Base-by-base conservation (phyloP, 1,284 basidiomycete species). In the Singerocomus rubriflavus region DNA sequence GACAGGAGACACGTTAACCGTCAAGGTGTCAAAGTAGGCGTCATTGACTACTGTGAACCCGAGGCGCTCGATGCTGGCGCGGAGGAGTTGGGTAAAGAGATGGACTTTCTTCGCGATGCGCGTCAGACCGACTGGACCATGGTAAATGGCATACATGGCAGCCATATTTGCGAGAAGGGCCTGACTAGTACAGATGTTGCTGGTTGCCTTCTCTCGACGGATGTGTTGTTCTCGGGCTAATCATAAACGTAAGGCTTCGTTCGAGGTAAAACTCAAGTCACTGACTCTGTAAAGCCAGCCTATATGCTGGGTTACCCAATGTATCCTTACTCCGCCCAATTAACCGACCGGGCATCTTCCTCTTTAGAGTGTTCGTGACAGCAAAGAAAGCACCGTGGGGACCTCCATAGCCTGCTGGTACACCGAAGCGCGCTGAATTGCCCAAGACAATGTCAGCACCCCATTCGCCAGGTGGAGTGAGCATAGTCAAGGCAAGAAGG, bases 401-500 rank as follows among this genome's bases (percentile, higher is more conserved):
- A 21, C 93, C 93, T 55, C 93, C 93, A 66, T 93, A 95, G 29
- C 93, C 93, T 46, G 83, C 80, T 29, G 93, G 91, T 27, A 95
- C 92, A 67, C 96, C 96, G 64, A 99, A 99, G 37, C 96, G 85
- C 39, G 91, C 95, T 33, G 93, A 91, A 69, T 96, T 98, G 37
- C 96, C 96, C 47, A 96, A 77, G 4, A 94, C 95, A 57, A 99
- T 87, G 70, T 99, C 96, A 32, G 94, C 95, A 44, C 96, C 96
- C 93, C 96, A 98, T 76, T 98, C 96, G 51, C 96, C 96, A 11
- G 96, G 96, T 25, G 96, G 93, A 66, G 91, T 93, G 61, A 99
- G 79, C 80, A 94, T 82, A 8, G 95, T 94, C 64, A 98, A 76
- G 2, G 96, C 93, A 29, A 99, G 78, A 44, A 99, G 80, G 71